Conservation (phyloP, 192 early-diverging fungal genomes). For the Phlyctochytrium planicorne region DNA sequence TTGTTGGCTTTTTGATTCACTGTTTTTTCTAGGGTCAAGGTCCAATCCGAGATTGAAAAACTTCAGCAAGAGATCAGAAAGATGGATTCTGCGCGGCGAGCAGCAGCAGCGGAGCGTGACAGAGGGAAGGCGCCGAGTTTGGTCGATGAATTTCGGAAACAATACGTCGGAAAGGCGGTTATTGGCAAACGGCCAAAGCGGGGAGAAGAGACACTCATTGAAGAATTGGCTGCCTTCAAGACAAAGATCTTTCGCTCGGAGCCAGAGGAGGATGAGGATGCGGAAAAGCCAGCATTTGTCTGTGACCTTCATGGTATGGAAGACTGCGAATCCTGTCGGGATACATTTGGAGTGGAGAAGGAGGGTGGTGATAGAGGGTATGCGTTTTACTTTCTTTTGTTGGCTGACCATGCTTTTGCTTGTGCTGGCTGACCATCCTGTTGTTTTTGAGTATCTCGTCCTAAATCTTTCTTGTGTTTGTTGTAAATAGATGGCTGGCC, state of each 20-base stretch:
- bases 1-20: too few species aligned
- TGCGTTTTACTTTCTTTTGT: slow-evolving; percentile 1
- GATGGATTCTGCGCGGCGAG: slow-evolving; percentile 35
- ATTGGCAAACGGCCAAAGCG: slow-evolving; percentile 14
- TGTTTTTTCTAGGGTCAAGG: slow-evolving; percentile 8
- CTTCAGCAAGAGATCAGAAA: slow-evolving; percentile 65
- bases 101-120: slow-evolving; percentile 7
- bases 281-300: slow-evolving; percentile 20
- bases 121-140: slow-evolving; percentile 34
- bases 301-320: slow-evolving; percentile 71
- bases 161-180: slow-evolving; percentile 25
- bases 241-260: slow-evolving; percentile 4
- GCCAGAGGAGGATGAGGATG: neutral
- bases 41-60: slow-evolving; percentile 61
- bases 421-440: too few species aligned
- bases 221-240: slow-evolving; percentile 21
- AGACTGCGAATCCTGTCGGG: slow-evolving; percentile 69
- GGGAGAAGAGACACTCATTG: slow-evolving; percentile 3
- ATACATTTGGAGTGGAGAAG: slow-evolving; percentile 45
- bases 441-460: too few species aligned
- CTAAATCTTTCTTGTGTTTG: neutral
- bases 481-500: slow-evolving; percentile 62
- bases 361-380: slow-evolving; percentile 51
- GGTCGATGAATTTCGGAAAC: slow-evolving; percentile 20
- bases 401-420: too few species aligned